Conservation (phyloP, 192 early-diverging fungal genomes). For the Pilaira anomala region DNA sequence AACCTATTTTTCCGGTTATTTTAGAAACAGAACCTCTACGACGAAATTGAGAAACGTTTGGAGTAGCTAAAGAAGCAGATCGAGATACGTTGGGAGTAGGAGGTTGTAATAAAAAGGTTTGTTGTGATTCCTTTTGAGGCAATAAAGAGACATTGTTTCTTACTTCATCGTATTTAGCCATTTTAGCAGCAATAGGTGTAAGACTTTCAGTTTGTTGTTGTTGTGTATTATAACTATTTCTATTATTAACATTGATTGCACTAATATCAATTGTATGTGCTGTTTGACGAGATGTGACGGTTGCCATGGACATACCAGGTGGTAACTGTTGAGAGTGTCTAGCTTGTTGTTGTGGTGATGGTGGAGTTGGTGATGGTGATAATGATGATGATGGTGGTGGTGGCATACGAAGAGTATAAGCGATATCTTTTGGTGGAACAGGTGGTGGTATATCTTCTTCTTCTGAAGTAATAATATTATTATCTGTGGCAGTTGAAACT, state of each 20-base stretch:
- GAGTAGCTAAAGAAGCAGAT: not conserved
- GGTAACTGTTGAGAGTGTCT: not conserved
- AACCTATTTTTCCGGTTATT: constrained; percentile 12
- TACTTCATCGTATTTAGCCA: not conserved
- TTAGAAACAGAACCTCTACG: constrained; percentile 13
- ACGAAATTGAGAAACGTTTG: not conserved
- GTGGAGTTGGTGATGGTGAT: no score
- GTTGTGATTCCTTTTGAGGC: not conserved
- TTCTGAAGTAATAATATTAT: no score
- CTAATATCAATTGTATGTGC: constrained; percentile 13
- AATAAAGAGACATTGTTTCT: not conserved
- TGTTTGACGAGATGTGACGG: constrained; percentile 4
- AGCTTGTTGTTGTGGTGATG: not conserved
- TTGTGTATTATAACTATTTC: not conserved
- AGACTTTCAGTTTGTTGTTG: not conserved
- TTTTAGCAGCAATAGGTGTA: not conserved
- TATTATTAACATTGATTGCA: no score
- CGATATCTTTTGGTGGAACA: constrained; percentile 9
- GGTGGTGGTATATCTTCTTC: not conserved
- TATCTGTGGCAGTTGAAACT: not conserved
- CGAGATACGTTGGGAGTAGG: not conserved
- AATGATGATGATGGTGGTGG: not conserved
- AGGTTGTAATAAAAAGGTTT: not conserved
- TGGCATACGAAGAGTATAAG: not conserved
- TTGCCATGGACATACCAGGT: constrained; percentile 8